phyloP scores from a whole-genome alignment of 2,329 filamentous ascomycete species.

The Diplodia scrobiculata region DNA sequence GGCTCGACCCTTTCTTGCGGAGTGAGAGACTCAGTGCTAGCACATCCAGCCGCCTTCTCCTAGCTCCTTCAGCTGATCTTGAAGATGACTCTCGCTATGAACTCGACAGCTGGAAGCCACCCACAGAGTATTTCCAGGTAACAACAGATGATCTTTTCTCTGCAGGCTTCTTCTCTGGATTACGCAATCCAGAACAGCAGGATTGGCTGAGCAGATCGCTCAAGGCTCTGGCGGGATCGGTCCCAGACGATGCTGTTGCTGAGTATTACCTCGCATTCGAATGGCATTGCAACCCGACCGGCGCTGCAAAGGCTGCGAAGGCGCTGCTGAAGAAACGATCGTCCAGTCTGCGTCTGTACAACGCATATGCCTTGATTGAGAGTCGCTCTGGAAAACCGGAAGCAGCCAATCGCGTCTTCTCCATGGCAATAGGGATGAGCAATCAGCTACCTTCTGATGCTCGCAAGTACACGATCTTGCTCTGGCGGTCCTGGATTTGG shows the following conservation, averaged over 20 bases:
- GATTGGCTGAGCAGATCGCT: slow-evolving; percentile 59
- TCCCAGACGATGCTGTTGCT: slow-evolving; percentile 56
- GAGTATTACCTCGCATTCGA: slow-evolving; percentile 72
- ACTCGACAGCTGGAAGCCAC: background rate
- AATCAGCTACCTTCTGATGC: slow-evolving; percentile 44
- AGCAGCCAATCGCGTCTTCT: slow-evolving; percentile 65
- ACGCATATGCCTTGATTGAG: slow-evolving; percentile 76
- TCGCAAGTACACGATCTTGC: slow-evolving; percentile 45
- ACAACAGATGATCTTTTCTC: slow-evolving; percentile 30
- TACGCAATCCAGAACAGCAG: slow-evolving; percentile 39
- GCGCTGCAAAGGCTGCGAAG: slow-evolving; percentile 71
- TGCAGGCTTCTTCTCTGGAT: background rate
- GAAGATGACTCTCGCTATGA: background rate
- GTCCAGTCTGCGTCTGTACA: slow-evolving; percentile 69
- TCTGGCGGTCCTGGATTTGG: slow-evolving; percentile 69
- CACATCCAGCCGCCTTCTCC: background rate
- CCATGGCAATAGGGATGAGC: slow-evolving; percentile 65
- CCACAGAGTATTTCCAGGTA: slow-evolving; percentile 2
- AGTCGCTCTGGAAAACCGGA: slow-evolving; percentile 58
- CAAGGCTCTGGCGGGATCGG: slow-evolving; percentile 56
- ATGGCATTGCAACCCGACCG: slow-evolving; percentile 56
- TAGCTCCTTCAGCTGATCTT: background rate
- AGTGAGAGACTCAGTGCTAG: slow-evolving; percentile 37
- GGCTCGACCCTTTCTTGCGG: slow-evolving; percentile 58
- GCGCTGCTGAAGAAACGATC: slow-evolving; percentile 68